phyloP scores from a whole-genome alignment of 2,329 filamentous ascomycete species.

The Pyricularia sp. region DNA sequence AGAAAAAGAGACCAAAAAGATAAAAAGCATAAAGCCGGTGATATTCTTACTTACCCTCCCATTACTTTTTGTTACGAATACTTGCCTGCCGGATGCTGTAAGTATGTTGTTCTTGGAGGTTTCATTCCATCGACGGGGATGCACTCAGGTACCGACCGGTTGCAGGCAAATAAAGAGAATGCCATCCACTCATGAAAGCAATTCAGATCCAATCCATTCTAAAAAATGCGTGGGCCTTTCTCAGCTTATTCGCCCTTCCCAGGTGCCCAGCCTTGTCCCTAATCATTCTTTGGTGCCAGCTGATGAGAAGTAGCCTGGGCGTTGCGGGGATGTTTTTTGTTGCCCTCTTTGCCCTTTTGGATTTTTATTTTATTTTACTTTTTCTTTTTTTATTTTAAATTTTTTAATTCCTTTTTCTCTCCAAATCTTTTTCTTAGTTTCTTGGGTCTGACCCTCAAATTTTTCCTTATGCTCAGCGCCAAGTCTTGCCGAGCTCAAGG shows the following conservation, averaged over 20 bases:
- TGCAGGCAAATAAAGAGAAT: neutral
- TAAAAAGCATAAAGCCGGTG: neutral
- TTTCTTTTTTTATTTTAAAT: neutral
- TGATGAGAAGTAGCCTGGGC: neutral
- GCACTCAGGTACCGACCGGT: neutral
- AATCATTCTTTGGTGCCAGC: neutral
- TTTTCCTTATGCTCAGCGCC: neutral
- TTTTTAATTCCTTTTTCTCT: neutral
- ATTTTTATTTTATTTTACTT: neutral
- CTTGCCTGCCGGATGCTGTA: neutral
- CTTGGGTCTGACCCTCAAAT: neutral
- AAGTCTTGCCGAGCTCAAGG: neutral
- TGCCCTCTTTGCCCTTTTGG: neutral
- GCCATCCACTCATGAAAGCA: neutral
- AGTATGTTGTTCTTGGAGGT: neutral
- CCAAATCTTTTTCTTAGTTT: neutral
- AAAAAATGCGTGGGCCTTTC: neutral
- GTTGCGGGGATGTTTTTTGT: neutral
- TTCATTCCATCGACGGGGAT: neutral
- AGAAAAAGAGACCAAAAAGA: neutral
- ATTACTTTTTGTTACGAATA: neutral
- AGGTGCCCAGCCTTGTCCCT: neutral
- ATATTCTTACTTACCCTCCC: neutral
- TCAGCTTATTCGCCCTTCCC: neutral
- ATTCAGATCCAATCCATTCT: neutral